phyloP scores from a whole-genome alignment of 1,284 basidiomycete genomes.

The Cryptococcus wingfieldii region DNA sequence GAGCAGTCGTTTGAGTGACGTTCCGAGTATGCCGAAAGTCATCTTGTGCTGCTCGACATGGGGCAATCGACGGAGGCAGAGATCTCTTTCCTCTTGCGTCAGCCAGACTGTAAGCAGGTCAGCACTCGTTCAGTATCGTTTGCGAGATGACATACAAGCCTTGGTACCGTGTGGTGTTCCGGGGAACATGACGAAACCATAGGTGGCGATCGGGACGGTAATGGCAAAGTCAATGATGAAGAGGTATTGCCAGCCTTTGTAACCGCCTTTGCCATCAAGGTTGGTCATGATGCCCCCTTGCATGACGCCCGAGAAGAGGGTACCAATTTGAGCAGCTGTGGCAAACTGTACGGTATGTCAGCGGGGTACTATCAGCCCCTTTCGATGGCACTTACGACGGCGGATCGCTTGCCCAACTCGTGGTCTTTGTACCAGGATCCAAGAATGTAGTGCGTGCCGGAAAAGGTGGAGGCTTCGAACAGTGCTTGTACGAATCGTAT shows the following conservation, averaged over 20 bases:
- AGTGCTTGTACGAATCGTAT: constrained; percentile 34
- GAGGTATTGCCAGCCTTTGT: constrained; percentile 37
- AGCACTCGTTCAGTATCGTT: neutral
- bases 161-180: constrained; percentile 36
- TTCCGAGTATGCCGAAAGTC: constrained; percentile 22
- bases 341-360: constrained; percentile 21
- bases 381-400: constrained; percentile 16
- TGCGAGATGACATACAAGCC: constrained; percentile 20
- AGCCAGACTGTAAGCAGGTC: constrained; percentile 25
- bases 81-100: constrained; percentile 29
- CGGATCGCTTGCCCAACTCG: constrained; percentile 41
- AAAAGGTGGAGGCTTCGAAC: constrained; percentile 37
- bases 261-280: constrained; percentile 27
- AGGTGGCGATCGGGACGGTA: constrained; percentile 36
- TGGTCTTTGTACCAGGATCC: constrained; percentile 43
- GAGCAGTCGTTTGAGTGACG: constrained; percentile 18
- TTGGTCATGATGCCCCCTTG: constrained; percentile 37
- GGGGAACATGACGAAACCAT: constrained; percentile 44
- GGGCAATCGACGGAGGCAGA: constrained; percentile 29
- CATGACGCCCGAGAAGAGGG: constrained; percentile 42
- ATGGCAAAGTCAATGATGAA: constrained; percentile 40
- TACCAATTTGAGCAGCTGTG: constrained; percentile 34
- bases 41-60: constrained; percentile 24
- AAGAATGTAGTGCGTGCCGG: constrained; percentile 38
- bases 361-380: neutral